Base-by-base conservation (phyloP, 1,284 basidiomycete genomes). In the Boletus semigastroideus region DNA sequence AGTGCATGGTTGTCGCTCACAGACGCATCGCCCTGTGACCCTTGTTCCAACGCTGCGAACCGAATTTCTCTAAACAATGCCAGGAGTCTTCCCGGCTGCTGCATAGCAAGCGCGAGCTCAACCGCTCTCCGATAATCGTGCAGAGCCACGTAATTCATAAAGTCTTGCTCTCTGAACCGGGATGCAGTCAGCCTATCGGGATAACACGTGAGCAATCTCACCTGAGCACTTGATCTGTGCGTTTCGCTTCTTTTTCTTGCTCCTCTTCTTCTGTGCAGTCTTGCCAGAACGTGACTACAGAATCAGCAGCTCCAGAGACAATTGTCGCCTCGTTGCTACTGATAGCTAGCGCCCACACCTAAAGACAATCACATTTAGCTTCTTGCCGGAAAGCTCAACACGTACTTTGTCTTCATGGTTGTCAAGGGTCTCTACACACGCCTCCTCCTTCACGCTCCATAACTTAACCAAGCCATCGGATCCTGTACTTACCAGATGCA, bases 391-490 rank as follows among this genome's bases (percentile, higher is more conserved):
- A 37, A 41, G 12, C 31, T 28, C 14, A 43, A 8, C 66, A 49
- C 82, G 33, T 57, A 90, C 93, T 80, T 95, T 97, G 63, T 95
- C 94, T 67, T 98, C 92, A 64, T 98, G 95, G 60, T 94, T 95
- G 70, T 99, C 97, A 67, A 99, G 74, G 9, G 96, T 99, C 14
- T 85, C 76, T 5, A 84, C 77, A 67, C 92, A 97, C 60, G 90
- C 86, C 66, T 99, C 96, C 48, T 91, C 87, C 57, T 83, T 80
- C 50, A 97, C 80, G 67, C 91, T 94, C 97, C 97, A 99, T 25
- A 99, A 60, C 73, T 98, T 99, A 56, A 98, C 88, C 37, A 99
- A 73, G 4, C 97, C 97, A 69, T 99, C 97, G 13, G 92, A 92
- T 1, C 88, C 94, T 16, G 91, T 79, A 52, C 91, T 95, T 25